phyloP scores from a whole-genome alignment of 2,329 filamentous ascomycete genomes.

The Keithomyces neogunnii region DNA sequence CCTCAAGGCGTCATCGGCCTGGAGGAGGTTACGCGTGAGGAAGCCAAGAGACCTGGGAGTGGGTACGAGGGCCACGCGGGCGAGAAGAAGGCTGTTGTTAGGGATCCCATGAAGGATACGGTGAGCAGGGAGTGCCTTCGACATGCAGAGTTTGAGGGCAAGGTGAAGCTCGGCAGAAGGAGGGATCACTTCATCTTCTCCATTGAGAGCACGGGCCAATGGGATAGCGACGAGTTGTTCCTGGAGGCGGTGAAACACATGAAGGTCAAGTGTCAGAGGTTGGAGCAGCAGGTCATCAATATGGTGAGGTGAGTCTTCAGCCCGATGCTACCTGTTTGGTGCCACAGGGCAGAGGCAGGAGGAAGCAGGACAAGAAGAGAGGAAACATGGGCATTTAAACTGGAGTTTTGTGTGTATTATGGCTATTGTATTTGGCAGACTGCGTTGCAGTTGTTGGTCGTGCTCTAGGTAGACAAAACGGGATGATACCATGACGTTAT shows the following conservation, averaged over 20 bases:
- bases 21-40: conserved; percentile 59
- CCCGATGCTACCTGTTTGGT: background rate
- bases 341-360: background rate
- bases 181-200: conserved; percentile 97
- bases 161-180: conserved; percentile 84
- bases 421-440: conserved; percentile 8
- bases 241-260: conserved; percentile 78
- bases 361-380: background rate
- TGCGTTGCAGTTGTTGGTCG: background rate
- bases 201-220: conserved; percentile 91
- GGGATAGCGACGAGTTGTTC: conserved; percentile 89
- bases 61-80: conserved; percentile 69
- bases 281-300: conserved; percentile 62
- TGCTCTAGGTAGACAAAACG: conserved; percentile 18
- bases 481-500: conserved; percentile 24
- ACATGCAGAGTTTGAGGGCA: conserved; percentile 87
- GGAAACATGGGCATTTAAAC: background rate
- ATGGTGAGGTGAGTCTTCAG: conserved; percentile 41
- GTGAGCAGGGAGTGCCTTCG: conserved; percentile 88
- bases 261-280: conserved; percentile 71
- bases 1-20: conserved; percentile 78
- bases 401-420: conserved; percentile 6
- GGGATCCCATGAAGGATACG: conserved; percentile 85
- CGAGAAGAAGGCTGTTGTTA: conserved; percentile 79
- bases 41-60: conserved; percentile 50